Conservation (phyloP, 2,329 filamentous ascomycete species). For the Decorospora gaudefroyi region DNA sequence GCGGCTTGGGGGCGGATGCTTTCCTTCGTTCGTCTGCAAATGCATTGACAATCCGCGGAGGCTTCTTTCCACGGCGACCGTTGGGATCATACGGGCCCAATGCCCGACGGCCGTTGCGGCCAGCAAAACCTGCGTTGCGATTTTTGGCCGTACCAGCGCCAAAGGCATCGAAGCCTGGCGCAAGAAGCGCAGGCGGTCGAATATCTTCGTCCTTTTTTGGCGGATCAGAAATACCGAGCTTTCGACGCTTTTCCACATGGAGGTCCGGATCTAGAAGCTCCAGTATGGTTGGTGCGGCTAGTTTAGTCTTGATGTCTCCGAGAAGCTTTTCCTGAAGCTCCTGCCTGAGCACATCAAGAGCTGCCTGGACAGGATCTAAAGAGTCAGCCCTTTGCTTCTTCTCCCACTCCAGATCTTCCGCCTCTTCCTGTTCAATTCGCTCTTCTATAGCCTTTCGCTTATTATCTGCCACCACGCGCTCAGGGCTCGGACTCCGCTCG, state of each 20-base stretch:
- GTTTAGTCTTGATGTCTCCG: conserved; percentile 83
- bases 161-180: conserved; percentile 63
- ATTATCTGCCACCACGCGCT: conserved; percentile 54
- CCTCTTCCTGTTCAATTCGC: conserved; percentile 71
- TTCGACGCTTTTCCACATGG: conserved; percentile 77
- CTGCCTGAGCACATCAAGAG: conserved; percentile 74
- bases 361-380: conserved; percentile 87
- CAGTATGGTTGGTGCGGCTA: conserved; percentile 79
- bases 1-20: conserved; percentile 58
- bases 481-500: conserved; percentile 58
- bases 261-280: conserved; percentile 81
- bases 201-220: conserved; percentile 61
- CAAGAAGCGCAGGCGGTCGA: conserved; percentile 59
- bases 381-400: conserved; percentile 85
- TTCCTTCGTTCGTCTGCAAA: conserved; percentile 64
- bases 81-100: conserved; percentile 53
- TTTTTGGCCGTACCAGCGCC: conserved; percentile 66
- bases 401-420: conserved; percentile 84
- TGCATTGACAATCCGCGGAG: conserved; percentile 50
- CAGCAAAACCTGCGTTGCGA: conserved; percentile 48
- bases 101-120: conserved; percentile 48
- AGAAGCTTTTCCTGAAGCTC: conserved; percentile 88
- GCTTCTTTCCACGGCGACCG: conserved; percentile 47
- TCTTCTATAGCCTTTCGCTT: conserved; percentile 68
- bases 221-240: conserved; percentile 74